These are phyloP conservation scores for Scedosporium aurantiacum DNA, from an alignment of 2,329 filamentous ascomycete genomes.

Conservation along the genomic window DNA sequence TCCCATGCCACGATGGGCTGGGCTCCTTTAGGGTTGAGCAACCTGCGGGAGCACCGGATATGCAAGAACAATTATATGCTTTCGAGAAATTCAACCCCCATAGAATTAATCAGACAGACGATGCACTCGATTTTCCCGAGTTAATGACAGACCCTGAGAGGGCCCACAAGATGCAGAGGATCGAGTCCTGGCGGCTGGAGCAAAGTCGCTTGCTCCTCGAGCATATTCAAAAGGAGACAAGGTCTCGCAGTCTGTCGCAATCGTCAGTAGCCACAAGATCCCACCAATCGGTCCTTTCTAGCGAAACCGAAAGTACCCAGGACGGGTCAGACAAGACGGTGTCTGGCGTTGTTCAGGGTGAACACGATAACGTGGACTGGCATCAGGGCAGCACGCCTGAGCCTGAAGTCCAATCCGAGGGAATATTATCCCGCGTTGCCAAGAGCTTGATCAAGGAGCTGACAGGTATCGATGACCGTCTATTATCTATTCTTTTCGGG, in stretches of 20 bases:
- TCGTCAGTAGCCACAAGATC: conserved; percentile 26
- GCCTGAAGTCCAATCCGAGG: conserved; percentile 43
- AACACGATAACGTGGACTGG: conserved; percentile 29
- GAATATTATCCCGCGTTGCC: conserved; percentile 72
- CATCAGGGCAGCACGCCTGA: conserved; percentile 39
- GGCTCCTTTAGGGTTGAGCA: conserved; percentile 68
- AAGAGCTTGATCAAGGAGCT: conserved; percentile 78
- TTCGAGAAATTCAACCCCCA: conserved; percentile 78
- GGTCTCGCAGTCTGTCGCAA: conserved; percentile 53
- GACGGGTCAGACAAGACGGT: conserved; percentile 20
- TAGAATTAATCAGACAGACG: conserved; percentile 43
- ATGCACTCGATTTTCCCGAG: conserved; percentile 40
- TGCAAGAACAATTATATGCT: conserved; percentile 79
- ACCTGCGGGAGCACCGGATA: conserved; percentile 37
- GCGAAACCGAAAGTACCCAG: neutral
- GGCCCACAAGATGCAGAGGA: conserved; percentile 60
- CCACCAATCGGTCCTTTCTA: neutral
- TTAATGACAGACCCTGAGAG: conserved; percentile 41
- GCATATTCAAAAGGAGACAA: conserved; percentile 80
- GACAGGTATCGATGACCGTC: conserved; percentile 78
- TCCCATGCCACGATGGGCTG: conserved; percentile 88
- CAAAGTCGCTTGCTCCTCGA: conserved; percentile 78
- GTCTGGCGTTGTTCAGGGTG: neutral
- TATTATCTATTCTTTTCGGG: conserved; percentile 79
- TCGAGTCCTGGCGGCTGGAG: conserved; percentile 86